Base-by-base conservation (phyloP, 2,329 filamentous ascomycete species). In the Albophoma yamanashiensis region DNA sequence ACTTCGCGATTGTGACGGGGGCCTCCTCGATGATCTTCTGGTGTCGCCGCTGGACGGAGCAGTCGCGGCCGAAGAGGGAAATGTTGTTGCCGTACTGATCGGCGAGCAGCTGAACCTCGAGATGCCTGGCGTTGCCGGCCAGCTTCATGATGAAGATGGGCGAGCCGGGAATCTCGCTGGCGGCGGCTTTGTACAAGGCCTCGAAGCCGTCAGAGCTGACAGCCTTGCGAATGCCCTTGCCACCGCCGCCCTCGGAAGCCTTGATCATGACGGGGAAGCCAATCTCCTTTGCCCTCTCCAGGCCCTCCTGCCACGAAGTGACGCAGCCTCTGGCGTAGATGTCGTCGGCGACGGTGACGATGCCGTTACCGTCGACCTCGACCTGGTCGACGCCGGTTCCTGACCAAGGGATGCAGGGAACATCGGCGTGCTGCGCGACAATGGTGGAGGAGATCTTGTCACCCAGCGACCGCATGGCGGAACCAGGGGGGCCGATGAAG, bases 61-160 rank as follows among this genome's bases (percentile, higher is more conserved):
- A 99, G 80, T 99, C 94, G 86, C 94, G 88, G 71, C 94, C 94
- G 69, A 97, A 99, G 58, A 99, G 86, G 11, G 94, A 99, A 73
- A 99, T 97, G 79, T 97, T 97, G 85, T 99, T 97, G 72, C 95
- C 94, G 75, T 99, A 99, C 82, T 99, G 92, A 80, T 99, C 95
- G 65, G 94, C 95, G 59, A 99, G 82, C 65, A 99, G 81, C 79
- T 99, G 94, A 61, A 99, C 95, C 77, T 99, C 94, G 78, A 99
- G 81, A 83, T 99, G 94, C 67, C 94, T 84, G 47, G 94, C 94
- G 73, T 96, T 96, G 67, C 93, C 94, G 57, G 94, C 94, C 64
- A 99, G 82, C 85, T 99, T 97, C 94, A 99, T 99, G 79, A 99
- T 96, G 83, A 99, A 99, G 77, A 99, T 99, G 67, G 95, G 94